Evolutionary conservation across 129 eudicot genomes (phyloP).

Genomic region (Artemisia argyi): DNA sequence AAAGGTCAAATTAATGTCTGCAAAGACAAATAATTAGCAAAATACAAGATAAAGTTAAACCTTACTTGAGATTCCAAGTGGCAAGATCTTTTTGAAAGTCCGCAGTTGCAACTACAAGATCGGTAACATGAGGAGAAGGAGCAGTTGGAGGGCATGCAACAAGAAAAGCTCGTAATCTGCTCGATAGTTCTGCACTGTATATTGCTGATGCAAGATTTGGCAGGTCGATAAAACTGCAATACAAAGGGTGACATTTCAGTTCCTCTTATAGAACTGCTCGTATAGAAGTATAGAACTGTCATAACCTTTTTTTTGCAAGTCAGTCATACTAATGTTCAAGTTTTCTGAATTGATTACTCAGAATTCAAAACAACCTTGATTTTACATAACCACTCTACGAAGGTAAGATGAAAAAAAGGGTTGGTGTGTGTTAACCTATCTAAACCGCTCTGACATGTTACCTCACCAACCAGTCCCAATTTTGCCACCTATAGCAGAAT

Average conservation of each 20-base stretch:
- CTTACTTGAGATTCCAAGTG: conserved; percentile 68
- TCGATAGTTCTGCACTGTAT: conserved; percentile 75
- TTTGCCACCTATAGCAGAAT: no score
- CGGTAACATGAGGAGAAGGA: conserved; percentile 63
- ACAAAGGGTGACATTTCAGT: not conserved
- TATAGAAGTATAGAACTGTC: no score
- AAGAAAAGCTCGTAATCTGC: conserved; percentile 72
- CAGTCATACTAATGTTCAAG: no score
- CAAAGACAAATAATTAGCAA: conserved; percentile 16
- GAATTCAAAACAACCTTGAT: no score
- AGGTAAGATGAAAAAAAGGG: no score
- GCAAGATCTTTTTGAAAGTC: conserved; percentile 86
- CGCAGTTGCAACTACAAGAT: conserved; percentile 83
- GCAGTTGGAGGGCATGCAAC: conserved; percentile 83
- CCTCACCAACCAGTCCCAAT: no score
- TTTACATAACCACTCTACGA: no score
- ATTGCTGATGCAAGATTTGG: conserved; percentile 81
- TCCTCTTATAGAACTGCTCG: not conserved
- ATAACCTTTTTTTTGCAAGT: no score
- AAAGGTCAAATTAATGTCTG: conserved; percentile 5
- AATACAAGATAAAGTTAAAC: not conserved
- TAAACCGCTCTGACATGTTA: no score
- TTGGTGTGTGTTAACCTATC: no score
- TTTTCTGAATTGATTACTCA: no score
- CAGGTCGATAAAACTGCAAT: conserved; percentile 75